Conservation (phyloP, 768 basidiomycete genomes). For the Pulveroboletus sp. region DNA sequence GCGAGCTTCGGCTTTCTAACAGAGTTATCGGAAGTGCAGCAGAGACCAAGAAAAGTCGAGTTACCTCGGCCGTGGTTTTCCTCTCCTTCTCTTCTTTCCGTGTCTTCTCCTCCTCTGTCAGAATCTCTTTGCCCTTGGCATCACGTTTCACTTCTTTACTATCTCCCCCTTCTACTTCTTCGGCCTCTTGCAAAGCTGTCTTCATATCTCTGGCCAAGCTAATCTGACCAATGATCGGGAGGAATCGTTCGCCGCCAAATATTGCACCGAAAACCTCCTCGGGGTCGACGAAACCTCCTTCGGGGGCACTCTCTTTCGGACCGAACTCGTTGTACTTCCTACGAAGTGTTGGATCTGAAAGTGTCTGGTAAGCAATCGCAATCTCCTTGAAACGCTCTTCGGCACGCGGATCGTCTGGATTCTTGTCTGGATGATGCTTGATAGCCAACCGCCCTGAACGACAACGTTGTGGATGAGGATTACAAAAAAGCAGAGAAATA, state of each 20-base stretch:
- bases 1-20: conserved; percentile 75
- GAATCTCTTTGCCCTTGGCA: conserved; percentile 48
- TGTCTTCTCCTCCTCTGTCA: conserved; percentile 68
- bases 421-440: conserved; percentile 91
- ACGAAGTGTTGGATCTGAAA: conserved; percentile 71
- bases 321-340: conserved; percentile 92
- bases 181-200: conserved; percentile 82
- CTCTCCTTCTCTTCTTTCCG: conserved; percentile 68
- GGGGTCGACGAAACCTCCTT: conserved; percentile 85
- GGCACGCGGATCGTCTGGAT: conserved; percentile 78
- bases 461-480: conserved; percentile 1
- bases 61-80: conserved; percentile 65
- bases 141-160: conserved; percentile 43
- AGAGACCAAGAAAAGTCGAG: neutral
- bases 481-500: no score
- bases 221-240: conserved; percentile 84
- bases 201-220: conserved; percentile 91
- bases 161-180: conserved; percentile 54
- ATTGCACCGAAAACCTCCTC: conserved; percentile 78
- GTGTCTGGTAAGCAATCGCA: conserved; percentile 83
- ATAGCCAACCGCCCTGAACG: conserved; percentile 72
- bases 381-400: conserved; percentile 90
- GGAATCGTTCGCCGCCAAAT: conserved; percentile 84
- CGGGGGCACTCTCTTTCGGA: conserved; percentile 71
- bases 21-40: conserved; percentile 8